Base-by-base conservation (phyloP, 331 rosid species). In the Cydonia oblonga region DNA sequence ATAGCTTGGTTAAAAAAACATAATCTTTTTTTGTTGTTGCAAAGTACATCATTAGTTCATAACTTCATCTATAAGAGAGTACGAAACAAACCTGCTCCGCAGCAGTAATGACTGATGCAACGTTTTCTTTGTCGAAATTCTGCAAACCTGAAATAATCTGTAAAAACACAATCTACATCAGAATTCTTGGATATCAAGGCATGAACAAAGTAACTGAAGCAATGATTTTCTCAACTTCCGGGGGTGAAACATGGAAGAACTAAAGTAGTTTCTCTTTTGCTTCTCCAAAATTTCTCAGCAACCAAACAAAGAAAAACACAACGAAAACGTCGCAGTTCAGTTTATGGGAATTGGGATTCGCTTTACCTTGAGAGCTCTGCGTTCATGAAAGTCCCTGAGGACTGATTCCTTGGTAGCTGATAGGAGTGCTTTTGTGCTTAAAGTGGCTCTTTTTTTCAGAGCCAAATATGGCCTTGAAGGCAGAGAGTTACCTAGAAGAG, bases 91-190 rank as follows among this genome's bases (percentile, higher is more conserved):
- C 97, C 97, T 90, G 86, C 20, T 90, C 93, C 1, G 96, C 96
- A 20, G 98, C 93, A 75, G 90, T 87, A 24, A 93, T 86, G 70
- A 90, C 90, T 9, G 92, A 83, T 13, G 96, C 93, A 82, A 93
- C 87, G 84, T 86, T 87, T 75, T 87, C 92, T 78, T 83, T 82
- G 75, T 93, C 71, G 69, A 89, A 81, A 85, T 90, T 93, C 78
- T 90, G 87, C 89, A 93, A 78, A 22, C 97, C 98, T 74, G 97
- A 77, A 82, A 93, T 89, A 81, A 93, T 93, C 96, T 93, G 79
- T 67, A 74, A 81, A 66, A 20, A 75, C 35, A 35, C 49, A 76
- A 74, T 12, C 2, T 11, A 65, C 16, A 57, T 26, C 14, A 46
- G 9, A 53, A 22, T 54, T 30, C 24, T 49, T 52, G 58, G 24